Evolutionary conservation across 208 protist species (phyloP), one percentile per base, ranked within the genome.

Genomic region (Crithidia thermophila): DNA sequence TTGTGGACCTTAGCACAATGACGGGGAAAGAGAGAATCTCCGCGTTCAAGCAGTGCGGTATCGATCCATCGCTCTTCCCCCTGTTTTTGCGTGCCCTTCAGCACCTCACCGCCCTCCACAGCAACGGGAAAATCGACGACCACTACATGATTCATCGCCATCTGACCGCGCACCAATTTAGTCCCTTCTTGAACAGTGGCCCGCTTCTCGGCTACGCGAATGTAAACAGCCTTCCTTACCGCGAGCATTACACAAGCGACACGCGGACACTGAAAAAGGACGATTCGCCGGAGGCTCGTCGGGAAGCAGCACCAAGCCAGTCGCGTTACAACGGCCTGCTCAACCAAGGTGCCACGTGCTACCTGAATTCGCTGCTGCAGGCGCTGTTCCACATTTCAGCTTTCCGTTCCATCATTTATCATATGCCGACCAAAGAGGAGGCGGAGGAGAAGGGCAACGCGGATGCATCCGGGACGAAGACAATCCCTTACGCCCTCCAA

Each of bases 341-440:
- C 20, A 97, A 97, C 70, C 90, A 97, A 74, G 94, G 94, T 13
- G 89, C 94, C 18, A 97, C 94, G 40, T 97, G 94, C 62, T 97
- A 96, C 70, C 68, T 97, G 49, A 97, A 97, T 72, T 97, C 93
- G 36, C 78, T 97, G 31, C 79, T 97, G 27, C 93, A 97, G 63
- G 63, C 89, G 20, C 78, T 97, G 10, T 97, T 95, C 69, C 94
- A 97, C 55, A 85, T 97, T 11, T 87, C 85, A 7, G 79, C 77
- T 18, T 97, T 97, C 69, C 80, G 94, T 14, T 75, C 79, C 10
- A 87, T 82, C 33, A 94, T 97, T 64, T 97, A 95, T 59, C 75
- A 85, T 47, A 95, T 97, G 84, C 91, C 94, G n/a, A 94, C 89
- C 16, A 77, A 84, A 46, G 89, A 95, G 5, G 88, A 94, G 36